These are phyloP conservation scores for Xylaria cubensis DNA, from an alignment of 495 filamentous ascomycete species.

Conservation along the genomic window DNA sequence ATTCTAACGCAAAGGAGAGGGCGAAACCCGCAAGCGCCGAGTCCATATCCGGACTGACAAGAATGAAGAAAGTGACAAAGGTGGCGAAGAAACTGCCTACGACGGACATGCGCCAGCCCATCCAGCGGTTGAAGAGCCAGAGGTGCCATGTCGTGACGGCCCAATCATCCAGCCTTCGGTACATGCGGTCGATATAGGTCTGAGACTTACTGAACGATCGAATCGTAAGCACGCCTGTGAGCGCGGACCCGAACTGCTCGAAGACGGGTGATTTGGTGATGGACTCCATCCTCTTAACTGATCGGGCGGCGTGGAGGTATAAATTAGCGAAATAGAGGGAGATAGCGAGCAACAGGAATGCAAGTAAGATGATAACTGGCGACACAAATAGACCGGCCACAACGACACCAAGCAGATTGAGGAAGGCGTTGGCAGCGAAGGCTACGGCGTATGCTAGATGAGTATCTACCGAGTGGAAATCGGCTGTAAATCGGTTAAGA, in stretches of 20 bases:
- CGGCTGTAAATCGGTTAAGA: constrained; percentile 79
- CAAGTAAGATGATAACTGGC: constrained; percentile 64
- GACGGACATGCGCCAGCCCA: constrained; percentile 72
- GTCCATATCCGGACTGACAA: constrained; percentile 68
- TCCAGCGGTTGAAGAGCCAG: constrained; percentile 77
- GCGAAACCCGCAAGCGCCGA: constrained; percentile 84
- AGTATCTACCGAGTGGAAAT: constrained; percentile 75
- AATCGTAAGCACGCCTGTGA: constrained; percentile 77
- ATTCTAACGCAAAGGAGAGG: constrained; percentile 64
- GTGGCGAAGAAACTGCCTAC: constrained; percentile 74
- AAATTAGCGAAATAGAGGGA: constrained; percentile 62
- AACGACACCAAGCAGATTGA: constrained; percentile 64
- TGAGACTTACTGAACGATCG: constrained; percentile 71
- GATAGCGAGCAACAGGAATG: constrained; percentile 59
- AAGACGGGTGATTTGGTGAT: constrained; percentile 78
- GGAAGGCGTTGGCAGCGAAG: constrained; percentile 58
- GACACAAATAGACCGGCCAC: constrained; percentile 69
- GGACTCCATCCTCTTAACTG: constrained; percentile 77
- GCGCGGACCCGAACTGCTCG: constrained; percentile 73
- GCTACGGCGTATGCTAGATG: constrained; percentile 65
- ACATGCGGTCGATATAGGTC: constrained; percentile 71
- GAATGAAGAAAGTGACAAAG: constrained; percentile 68
- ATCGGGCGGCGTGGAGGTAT: constrained; percentile 74
- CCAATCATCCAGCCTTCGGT: constrained; percentile 68
- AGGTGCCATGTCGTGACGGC: constrained; percentile 67